These are phyloP conservation scores for Pascua guehoae DNA, from an alignment of 1,284 basidiomycete genomes.

Conservation along the genomic window DNA sequence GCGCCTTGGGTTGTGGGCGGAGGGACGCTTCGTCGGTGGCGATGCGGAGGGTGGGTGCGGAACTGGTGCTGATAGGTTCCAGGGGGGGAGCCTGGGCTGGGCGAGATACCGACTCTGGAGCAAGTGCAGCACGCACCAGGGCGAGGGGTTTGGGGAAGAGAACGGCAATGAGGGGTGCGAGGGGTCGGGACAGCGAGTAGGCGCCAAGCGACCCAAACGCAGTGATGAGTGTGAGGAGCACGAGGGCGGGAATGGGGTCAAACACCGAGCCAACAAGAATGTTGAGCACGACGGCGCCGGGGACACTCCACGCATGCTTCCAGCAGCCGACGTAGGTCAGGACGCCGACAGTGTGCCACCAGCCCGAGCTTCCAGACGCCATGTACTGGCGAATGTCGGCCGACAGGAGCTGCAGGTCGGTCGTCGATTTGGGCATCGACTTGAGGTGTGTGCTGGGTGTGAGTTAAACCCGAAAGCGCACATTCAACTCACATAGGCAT, in stretches of 20 bases:
- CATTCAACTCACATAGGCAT: constrained; percentile 47
- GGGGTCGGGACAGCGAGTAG: constrained; percentile 71
- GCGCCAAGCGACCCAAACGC: constrained; percentile 78
- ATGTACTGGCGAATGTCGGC: constrained; percentile 49
- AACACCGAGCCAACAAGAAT: constrained; percentile 83
- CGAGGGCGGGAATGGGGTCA: constrained; percentile 70
- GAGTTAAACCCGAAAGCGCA: background rate
- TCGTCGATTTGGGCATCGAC: constrained; percentile 47
- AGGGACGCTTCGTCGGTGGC: background rate
- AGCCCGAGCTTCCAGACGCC: constrained; percentile 38
- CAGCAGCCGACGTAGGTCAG: constrained; percentile 78
- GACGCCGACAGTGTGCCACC: constrained; percentile 60
- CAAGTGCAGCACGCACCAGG: constrained; percentile 53
- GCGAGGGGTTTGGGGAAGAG: constrained; percentile 77
- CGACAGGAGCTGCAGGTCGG: constrained; percentile 48
- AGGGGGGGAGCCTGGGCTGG: background rate
- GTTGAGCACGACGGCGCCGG: constrained; percentile 87
- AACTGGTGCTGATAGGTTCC: constrained; percentile 46
- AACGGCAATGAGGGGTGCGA: constrained; percentile 73
- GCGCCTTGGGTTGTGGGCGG: background rate
- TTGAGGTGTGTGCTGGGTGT: constrained; percentile 38
- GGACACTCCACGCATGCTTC: constrained; percentile 93
- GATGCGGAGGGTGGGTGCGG: background rate
- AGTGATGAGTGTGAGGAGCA: constrained; percentile 74
- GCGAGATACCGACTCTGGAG: constrained; percentile 30